Conservation (phyloP, 371 early-diverging fungal genomes). For the Encephalitozoon intestinalis region DNA sequence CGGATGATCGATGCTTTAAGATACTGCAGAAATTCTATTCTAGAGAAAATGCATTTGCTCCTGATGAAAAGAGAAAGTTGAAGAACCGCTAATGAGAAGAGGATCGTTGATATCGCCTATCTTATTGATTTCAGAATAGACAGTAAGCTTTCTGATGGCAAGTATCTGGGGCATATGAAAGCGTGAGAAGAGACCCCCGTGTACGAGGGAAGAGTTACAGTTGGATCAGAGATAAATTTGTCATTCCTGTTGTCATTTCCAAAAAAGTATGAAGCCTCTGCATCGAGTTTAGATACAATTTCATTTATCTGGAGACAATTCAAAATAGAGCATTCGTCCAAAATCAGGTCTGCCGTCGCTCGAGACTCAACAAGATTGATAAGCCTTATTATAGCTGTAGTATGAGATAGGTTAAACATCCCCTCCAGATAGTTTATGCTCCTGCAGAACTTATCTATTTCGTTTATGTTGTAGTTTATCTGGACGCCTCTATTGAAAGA, state of each 20-base stretch:
- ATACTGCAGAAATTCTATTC: conserved; percentile 41
- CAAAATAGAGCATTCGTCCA: conserved; percentile 19
- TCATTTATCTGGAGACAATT: conserved; percentile 20
- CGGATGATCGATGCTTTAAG: conserved; percentile 21
- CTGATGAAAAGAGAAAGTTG: conserved; percentile 14
- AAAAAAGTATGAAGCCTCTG: neutral
- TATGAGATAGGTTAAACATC: conserved; percentile 23
- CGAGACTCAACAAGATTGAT: conserved; percentile 20
- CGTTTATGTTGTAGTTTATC: conserved; percentile 48
- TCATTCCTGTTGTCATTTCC: conserved; percentile 11
- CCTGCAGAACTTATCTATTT: conserved; percentile 44
- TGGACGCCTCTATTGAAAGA: conserved; percentile 41
- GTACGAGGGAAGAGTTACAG: neutral
- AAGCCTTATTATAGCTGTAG: conserved; percentile 25
- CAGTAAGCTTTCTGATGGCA: neutral
- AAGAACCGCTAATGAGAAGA: neutral
- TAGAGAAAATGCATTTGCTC: conserved; percentile 33
- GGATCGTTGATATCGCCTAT: neutral
- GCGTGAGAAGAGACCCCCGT: neutral
- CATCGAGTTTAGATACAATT: conserved; percentile 23
- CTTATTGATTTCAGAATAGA: conserved; percentile 17
- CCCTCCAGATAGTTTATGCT: conserved; percentile 33
- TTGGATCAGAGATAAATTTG: conserved; percentile 7
- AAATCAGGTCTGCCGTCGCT: neutral
- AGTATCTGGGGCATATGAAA: conserved; percentile 35